phyloP scores from a whole-genome alignment of 2,329 filamentous ascomycete species.

The Trichoderma citrinoviride region DNA sequence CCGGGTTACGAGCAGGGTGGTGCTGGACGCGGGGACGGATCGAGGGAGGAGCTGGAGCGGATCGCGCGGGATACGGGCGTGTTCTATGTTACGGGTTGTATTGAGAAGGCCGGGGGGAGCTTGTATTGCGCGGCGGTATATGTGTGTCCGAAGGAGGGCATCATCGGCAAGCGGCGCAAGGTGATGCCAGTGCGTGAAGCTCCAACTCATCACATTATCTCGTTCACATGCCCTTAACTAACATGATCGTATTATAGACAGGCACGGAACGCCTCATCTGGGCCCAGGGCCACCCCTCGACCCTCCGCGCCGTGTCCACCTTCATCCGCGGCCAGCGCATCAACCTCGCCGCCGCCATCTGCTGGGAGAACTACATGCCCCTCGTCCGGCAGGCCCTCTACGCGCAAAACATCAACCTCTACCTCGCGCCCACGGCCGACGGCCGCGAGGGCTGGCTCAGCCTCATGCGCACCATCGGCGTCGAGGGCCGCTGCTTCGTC shows the following conservation, averaged over 20 bases:
- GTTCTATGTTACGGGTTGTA: constrained; percentile 75
- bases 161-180: constrained; percentile 83
- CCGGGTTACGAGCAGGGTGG: constrained; percentile 25
- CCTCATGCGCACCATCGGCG: constrained; percentile 77
- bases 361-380: constrained; percentile 98
- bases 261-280: constrained; percentile 80
- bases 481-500: constrained; percentile 82
- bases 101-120: constrained; percentile 78
- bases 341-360: constrained; percentile 83
- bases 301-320: constrained; percentile 75
- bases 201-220: too few species aligned
- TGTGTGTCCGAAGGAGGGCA: constrained; percentile 69
- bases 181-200: constrained; percentile 83
- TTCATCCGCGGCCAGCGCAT: constrained; percentile 75
- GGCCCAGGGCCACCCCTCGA: constrained; percentile 79
- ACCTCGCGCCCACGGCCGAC: constrained; percentile 88
- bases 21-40: constrained; percentile 51
- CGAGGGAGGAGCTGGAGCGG: constrained; percentile 73
- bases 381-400: constrained; percentile 81
- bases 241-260: too few species aligned
- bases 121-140: constrained; percentile 83
- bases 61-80: constrained; percentile 75
- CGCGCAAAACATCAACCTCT: constrained; percentile 86
- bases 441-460: constrained; percentile 76
- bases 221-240: too few species aligned